Conservation (phyloP, 192 early-diverging fungal species). For the Allomyces arbusculus region DNA sequence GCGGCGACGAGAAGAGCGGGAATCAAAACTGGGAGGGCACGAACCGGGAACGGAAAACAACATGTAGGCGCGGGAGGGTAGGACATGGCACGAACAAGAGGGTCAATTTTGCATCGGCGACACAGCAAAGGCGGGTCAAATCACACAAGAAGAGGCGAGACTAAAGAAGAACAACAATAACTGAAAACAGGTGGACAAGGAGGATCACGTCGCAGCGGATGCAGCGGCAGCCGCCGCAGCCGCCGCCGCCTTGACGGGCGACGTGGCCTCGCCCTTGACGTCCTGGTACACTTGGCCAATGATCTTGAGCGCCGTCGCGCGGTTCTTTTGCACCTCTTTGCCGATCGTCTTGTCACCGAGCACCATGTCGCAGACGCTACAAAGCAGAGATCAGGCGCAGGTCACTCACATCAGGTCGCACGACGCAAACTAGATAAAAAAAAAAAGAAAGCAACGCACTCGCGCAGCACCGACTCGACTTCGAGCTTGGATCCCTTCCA, state of each 20-base stretch:
- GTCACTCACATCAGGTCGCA: too few species aligned
- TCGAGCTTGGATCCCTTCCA: conserved; percentile 90
- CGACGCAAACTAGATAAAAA: too few species aligned
- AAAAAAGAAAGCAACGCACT: conserved; percentile 6
- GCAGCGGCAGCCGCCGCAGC: background rate
- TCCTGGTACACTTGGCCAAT: conserved; percentile 67
- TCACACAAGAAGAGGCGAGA: too few species aligned
- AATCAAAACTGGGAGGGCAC: too few species aligned
- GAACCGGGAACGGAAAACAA: too few species aligned
- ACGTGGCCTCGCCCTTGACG: conserved; percentile 29
- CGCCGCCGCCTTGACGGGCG: background rate
- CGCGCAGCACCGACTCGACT: conserved; percentile 75
- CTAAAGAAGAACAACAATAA: too few species aligned
- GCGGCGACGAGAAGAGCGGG: too few species aligned
- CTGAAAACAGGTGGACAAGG: background rate
- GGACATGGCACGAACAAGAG: too few species aligned
- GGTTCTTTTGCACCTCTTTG: conserved; percentile 33
- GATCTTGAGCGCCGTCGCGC: conserved; percentile 60
- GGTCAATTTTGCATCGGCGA: too few species aligned
- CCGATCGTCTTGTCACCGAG: conserved; percentile 42
- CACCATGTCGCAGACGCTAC: conserved; percentile 57
- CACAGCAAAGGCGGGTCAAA: too few species aligned
- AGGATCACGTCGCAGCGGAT: background rate
- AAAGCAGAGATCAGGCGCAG: too few species aligned
- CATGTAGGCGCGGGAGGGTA: too few species aligned